Evolutionary conservation across 176 grass and related monocot species (phyloP).

Genomic region (Poa pratensis): DNA sequence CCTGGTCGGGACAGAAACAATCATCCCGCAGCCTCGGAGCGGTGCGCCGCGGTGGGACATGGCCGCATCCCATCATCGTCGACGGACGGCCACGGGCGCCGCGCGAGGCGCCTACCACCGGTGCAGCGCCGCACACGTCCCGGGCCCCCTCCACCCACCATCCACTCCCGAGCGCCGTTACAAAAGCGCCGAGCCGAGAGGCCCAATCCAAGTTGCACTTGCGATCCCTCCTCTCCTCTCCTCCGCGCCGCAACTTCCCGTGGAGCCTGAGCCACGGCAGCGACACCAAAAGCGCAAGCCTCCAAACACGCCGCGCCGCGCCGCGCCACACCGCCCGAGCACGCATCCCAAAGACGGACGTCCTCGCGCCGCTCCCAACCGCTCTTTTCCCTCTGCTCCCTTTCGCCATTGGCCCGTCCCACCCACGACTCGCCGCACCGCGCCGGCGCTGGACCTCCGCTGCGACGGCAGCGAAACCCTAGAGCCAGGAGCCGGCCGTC

Average conservation of each 20-base stretch:
- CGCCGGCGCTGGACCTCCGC: too few relatives aligned
- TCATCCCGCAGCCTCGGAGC: too few relatives aligned
- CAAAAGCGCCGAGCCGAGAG: too few relatives aligned
- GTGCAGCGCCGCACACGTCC: constrained; percentile 6
- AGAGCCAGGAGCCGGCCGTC: neutral
- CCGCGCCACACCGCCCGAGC: constrained; percentile 21
- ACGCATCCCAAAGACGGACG: constrained; percentile 31
- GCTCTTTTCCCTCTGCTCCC: constrained; percentile 42
- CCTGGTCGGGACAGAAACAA: too few relatives aligned
- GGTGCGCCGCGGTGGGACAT: too few relatives aligned
- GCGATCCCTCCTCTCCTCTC: too few relatives aligned
- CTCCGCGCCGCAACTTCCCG: constrained; percentile 32
- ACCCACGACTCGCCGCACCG: constrained; percentile 12
- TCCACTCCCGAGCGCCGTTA: neutral
- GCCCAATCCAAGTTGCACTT: too few relatives aligned
- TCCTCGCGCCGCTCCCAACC: constrained; percentile 55
- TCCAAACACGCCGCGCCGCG: constrained; percentile 21
- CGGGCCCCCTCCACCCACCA: constrained; percentile 15
- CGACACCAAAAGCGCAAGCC: constrained; percentile 18
- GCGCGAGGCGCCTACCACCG: neutral
- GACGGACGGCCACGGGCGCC: neutral
- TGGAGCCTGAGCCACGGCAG: neutral
- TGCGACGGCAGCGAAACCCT: constrained; percentile 42
- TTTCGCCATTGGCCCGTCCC: neutral
- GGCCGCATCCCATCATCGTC: neutral